These are phyloP conservation scores for Myriosclerotinia scirpicola DNA, from an alignment of 2,329 filamentous ascomycete genomes.

Conservation along the genomic window DNA sequence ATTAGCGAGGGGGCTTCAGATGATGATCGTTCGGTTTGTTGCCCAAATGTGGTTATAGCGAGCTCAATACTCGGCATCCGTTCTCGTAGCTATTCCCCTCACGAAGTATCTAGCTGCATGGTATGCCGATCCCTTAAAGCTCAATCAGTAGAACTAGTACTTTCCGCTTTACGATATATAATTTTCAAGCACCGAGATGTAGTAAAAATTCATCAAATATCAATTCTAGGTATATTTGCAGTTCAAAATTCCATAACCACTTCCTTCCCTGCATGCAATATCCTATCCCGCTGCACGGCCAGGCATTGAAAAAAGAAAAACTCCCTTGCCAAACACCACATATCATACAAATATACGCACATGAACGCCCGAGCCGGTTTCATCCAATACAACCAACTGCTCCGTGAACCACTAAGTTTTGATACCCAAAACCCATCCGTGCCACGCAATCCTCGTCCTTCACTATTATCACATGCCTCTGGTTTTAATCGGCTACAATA, in stretches of 20 bases:
- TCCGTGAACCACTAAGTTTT: conserved; percentile 9
- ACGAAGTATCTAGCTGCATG: background rate
- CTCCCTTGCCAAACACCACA: background rate
- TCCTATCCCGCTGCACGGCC: conserved; percentile 3
- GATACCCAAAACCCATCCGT: conserved; percentile 19
- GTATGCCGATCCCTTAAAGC: background rate
- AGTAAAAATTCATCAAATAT: background rate
- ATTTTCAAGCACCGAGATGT: background rate
- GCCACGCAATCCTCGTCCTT: background rate
- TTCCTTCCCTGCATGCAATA: conserved; percentile 1
- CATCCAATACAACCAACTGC: conserved; percentile 7
- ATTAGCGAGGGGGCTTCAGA: no score
- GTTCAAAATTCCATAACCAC: background rate
- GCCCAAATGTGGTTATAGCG: no score
- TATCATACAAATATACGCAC: conserved; percentile 16
- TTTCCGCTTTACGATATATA: background rate
- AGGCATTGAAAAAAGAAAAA: background rate
- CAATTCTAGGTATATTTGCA: conserved; percentile 12
- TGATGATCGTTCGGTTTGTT: background rate
- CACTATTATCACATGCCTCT: background rate
- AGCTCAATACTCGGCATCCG: background rate
- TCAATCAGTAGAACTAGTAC: no score
- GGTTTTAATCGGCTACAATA: background rate
- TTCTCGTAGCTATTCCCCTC: background rate
- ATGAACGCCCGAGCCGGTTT: background rate